phyloP scores from a whole-genome alignment of 495 filamentous ascomycete species.

The Amniculicola lignicola region DNA sequence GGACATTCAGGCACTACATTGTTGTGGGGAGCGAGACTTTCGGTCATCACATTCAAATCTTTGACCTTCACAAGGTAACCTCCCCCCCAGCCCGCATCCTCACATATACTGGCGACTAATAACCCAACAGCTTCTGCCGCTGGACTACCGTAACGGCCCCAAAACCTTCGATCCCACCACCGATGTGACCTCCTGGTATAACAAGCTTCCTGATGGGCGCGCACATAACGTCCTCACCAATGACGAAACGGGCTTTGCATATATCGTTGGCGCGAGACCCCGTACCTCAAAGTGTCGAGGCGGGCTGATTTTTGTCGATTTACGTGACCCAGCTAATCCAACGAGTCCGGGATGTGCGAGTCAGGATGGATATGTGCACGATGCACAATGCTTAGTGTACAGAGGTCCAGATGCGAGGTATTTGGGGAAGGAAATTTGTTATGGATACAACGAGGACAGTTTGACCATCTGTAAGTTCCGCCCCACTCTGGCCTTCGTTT shows the following conservation, averaged over 20 bases:
- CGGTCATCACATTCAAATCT: too few relatives aligned
- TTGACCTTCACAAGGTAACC: too few relatives aligned
- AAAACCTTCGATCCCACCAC: slow-evolving; percentile 36
- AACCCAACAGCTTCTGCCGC: too few relatives aligned
- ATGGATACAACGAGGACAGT: slow-evolving; percentile 53
- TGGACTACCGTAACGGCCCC: too few relatives aligned
- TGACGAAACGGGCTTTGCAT: slow-evolving; percentile 49
- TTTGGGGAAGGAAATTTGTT: slow-evolving; percentile 55
- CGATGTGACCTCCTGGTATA: slow-evolving; percentile 35
- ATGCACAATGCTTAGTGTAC: slow-evolving; percentile 58
- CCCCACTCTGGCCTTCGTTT: too few relatives aligned
- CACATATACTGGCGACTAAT: too few relatives aligned
- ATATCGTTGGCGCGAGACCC: slow-evolving; percentile 49
- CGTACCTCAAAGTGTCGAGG: slow-evolving; percentile 46
- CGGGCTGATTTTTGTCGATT: slow-evolving; percentile 55
- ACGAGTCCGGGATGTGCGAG: slow-evolving; percentile 50
- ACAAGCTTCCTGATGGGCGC: slow-evolving; percentile 45
- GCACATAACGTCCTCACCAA: slow-evolving; percentile 40
- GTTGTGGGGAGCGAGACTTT: too few relatives aligned
- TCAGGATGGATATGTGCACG: slow-evolving; percentile 57
- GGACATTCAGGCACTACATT: too few relatives aligned
- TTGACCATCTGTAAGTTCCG: slow-evolving; percentile 47
- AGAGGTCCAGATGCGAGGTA: slow-evolving; percentile 53
- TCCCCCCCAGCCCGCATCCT: too few relatives aligned
- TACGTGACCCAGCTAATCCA: slow-evolving; percentile 41